Evolutionary conservation across 306 rosid genomes (phyloP).

Genomic region (Trifolium dubium): DNA sequence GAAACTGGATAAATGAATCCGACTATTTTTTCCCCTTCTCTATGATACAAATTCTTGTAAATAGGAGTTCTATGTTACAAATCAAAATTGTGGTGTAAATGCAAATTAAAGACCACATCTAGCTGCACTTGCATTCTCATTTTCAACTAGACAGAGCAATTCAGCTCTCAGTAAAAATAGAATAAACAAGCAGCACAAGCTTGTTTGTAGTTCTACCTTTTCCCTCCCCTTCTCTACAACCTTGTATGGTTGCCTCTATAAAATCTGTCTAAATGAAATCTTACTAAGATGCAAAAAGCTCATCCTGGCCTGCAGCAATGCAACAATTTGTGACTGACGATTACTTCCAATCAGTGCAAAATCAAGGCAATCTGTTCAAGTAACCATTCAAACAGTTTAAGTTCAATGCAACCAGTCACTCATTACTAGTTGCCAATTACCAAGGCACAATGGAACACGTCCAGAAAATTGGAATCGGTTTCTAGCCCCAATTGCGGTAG

Average conservation of each 20-base stretch:
- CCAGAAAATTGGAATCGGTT: slow-evolving; percentile 41
- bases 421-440: slow-evolving; percentile 44
- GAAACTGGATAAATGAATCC: slow-evolving; percentile 55
- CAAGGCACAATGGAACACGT: slow-evolving; percentile 46
- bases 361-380: slow-evolving; percentile 28
- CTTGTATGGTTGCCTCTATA: slow-evolving; percentile 46
- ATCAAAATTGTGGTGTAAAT: slow-evolving; percentile 89
- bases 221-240: slow-evolving; percentile 50
- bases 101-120: slow-evolving; percentile 68
- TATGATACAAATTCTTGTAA: slow-evolving; percentile 74
- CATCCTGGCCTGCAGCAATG: slow-evolving; percentile 33
- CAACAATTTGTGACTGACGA: slow-evolving; percentile 29
- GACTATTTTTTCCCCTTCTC: slow-evolving; percentile 47
- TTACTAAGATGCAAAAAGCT: slow-evolving; percentile 46
- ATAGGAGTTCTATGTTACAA: slow-evolving; percentile 81
- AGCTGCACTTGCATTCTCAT: slow-evolving; percentile 61
- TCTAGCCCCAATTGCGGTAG: slow-evolving; percentile 38
- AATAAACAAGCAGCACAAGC: slow-evolving; percentile 61
- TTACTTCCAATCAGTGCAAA: slow-evolving; percentile 33
- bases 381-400: slow-evolving; percentile 21
- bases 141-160: slow-evolving; percentile 60
- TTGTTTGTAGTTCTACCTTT: slow-evolving; percentile 37
- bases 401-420: slow-evolving; percentile 38
- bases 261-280: slow-evolving; percentile 51
- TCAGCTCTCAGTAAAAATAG: slow-evolving; percentile 55